Conservation (phyloP, 805 yeast genomes). For the Isabelozyma heimii region DNA sequence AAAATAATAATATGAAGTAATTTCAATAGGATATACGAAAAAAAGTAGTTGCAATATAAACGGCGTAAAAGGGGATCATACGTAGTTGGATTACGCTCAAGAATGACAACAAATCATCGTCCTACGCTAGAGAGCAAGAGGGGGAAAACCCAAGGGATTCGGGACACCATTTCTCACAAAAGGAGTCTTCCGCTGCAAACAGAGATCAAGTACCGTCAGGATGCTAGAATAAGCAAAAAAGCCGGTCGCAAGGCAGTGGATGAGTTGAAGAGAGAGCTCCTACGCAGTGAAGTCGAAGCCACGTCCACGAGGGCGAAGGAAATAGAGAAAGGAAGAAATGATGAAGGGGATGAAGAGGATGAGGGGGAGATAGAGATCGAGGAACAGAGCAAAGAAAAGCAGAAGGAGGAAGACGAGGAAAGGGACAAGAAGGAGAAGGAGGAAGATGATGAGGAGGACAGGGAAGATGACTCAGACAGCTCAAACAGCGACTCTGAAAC, state of each 20-base stretch:
- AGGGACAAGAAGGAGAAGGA: background rate
- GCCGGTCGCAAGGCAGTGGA: constrained; percentile 17
- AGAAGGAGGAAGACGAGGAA: too few relatives aligned
- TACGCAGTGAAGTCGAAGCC: background rate
- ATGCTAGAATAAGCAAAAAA: constrained; percentile 13
- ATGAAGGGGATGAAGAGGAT: constrained; percentile 5
- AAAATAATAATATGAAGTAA: too few relatives aligned
- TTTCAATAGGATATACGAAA: too few relatives aligned
- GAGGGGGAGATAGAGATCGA: background rate
- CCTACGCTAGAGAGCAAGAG: constrained; percentile 42
- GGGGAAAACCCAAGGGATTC: constrained; percentile 29
- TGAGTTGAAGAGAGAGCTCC: constrained; percentile 19
- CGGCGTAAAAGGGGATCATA: too few relatives aligned
- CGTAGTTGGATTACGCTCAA: too few relatives aligned
- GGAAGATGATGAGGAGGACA: background rate
- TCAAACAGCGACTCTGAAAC: constrained; percentile 1
- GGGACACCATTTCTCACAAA: constrained; percentile 34
- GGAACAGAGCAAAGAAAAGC: too few relatives aligned
- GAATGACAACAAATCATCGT: constrained; percentile 43
- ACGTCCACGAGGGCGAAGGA: too few relatives aligned
- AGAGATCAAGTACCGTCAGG: constrained; percentile 28
- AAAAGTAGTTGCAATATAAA: too few relatives aligned
- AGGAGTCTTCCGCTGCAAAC: constrained; percentile 31
- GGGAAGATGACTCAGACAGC: background rate
- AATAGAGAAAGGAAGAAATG: too few relatives aligned